phyloP scores from a whole-genome alignment of 495 filamentous ascomycete species.

The Penicillium coprophilum region DNA sequence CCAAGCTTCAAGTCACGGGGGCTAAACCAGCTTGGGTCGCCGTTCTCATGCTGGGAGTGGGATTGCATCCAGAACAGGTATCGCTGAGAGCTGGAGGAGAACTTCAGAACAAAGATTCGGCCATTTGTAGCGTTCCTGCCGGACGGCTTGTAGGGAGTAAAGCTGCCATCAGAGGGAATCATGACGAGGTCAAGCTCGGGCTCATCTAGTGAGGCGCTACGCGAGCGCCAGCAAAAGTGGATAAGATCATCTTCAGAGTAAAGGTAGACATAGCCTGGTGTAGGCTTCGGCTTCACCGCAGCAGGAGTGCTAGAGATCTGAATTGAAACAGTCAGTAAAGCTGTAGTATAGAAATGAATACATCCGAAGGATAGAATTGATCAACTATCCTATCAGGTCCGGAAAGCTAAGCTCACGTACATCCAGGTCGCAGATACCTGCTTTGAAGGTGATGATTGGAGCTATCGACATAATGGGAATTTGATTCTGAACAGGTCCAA shows the following conservation, averaged over 20 bases:
- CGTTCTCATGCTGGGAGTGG: constrained; percentile 70
- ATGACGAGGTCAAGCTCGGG: constrained; percentile 83
- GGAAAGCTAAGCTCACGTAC: constrained; percentile 51
- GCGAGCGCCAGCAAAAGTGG: constrained; percentile 94
- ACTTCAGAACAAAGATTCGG: constrained; percentile 91
- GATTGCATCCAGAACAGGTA: constrained; percentile 97
- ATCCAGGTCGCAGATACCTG: constrained; percentile 83
- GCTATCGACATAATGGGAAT: constrained; percentile 65
- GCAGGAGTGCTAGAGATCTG: constrained; percentile 60
- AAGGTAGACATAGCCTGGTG: constrained; percentile 88
- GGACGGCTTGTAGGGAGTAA: constrained; percentile 70
- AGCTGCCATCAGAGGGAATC: constrained; percentile 84
- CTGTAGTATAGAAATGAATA: neutral
- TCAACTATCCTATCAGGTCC: neutral
- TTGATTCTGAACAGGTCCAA: constrained; percentile 3
- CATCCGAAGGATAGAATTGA: neutral
- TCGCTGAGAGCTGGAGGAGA: constrained; percentile 85
- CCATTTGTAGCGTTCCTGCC: constrained; percentile 72
- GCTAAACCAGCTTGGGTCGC: constrained; percentile 77
- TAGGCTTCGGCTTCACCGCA: constrained; percentile 65
- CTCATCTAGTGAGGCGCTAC: constrained; percentile 59
- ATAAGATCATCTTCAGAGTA: constrained; percentile 91
- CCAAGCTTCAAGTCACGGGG: constrained; percentile 78
- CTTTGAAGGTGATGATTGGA: constrained; percentile 95
- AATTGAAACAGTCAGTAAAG: constrained; percentile 15